Conservation (phyloP, 768 basidiomycete species). For the Hypholoma sublateritium region DNA sequence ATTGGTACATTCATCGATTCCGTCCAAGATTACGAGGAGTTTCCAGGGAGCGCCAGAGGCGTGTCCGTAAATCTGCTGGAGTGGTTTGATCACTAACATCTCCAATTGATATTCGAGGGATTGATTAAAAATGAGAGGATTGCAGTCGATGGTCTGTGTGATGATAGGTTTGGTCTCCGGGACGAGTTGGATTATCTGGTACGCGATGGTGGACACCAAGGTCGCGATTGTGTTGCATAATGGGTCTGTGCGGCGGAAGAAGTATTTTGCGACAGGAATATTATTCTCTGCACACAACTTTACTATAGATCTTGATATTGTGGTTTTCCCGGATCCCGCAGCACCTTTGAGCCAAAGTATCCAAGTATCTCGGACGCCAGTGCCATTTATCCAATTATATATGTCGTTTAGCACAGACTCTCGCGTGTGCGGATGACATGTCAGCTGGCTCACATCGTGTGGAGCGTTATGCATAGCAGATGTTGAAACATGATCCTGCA, state of each 20-base stretch:
- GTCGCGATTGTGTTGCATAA: conserved; percentile 3
- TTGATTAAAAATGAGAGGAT: conserved; percentile 9
- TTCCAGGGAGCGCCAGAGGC: neutral
- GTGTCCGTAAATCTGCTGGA: neutral
- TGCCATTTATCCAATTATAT: neutral
- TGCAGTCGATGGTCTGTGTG: conserved; percentile 1
- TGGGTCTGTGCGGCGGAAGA: conserved; percentile 10
- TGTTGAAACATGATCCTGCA: too few relatives aligned
- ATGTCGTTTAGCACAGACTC: neutral
- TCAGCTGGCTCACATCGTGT: neutral
- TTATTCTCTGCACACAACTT: neutral
- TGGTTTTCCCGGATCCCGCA: conserved; percentile 18
- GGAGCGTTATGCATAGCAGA: too few relatives aligned
- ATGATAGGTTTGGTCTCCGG: conserved; percentile 2
- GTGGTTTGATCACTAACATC: conserved; percentile 10
- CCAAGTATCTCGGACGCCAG: neutral
- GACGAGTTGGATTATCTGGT: conserved; percentile 5
- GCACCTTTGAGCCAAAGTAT: conserved; percentile 15
- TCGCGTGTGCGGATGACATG: conserved; percentile 9
- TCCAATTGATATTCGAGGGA: conserved; percentile 9
- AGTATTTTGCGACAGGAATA: conserved; percentile 9
- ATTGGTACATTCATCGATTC: conserved; percentile 15
- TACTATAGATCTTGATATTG: conserved; percentile 12
- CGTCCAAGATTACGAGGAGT: conserved; percentile 14
- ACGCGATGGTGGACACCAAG: conserved; percentile 15